A percentile compares a stretch with the other conserved stretches of the same genome.
These are phyloP conservation scores for Penicillium coffeae DNA, from an alignment of 495 filamentous ascomycete species.

Conservation along the genomic window DNA sequence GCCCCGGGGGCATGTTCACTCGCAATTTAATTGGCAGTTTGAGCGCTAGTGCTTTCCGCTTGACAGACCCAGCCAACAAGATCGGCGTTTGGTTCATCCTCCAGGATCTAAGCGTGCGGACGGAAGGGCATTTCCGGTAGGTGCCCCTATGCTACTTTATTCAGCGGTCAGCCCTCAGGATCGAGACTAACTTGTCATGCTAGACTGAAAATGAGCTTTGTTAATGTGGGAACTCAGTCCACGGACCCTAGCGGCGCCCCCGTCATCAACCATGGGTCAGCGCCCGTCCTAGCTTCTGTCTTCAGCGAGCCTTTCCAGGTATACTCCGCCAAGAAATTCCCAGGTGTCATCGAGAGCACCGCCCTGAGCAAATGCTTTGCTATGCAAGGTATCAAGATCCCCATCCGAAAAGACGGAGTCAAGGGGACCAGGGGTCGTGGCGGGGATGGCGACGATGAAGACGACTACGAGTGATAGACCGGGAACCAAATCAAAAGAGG, in stretches of 20 bases:
- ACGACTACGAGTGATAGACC: slow-evolving; percentile 20
- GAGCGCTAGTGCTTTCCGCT: slow-evolving; percentile 81
- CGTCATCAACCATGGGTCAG: slow-evolving; percentile 70
- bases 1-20: slow-evolving; percentile 87
- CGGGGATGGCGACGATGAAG: slow-evolving; percentile 59
- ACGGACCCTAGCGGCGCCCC: slow-evolving; percentile 30
- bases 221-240: slow-evolving; percentile 65
- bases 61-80: slow-evolving; percentile 77
- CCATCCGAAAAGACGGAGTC: slow-evolving; percentile 81
- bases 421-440: slow-evolving; percentile 56
- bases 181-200: not conserved
- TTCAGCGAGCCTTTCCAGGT: slow-evolving; percentile 93
- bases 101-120: slow-evolving; percentile 91
- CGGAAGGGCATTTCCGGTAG: slow-evolving; percentile 87
- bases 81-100: slow-evolving; percentile 96
- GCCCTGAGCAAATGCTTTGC: slow-evolving; percentile 92
- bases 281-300: slow-evolving; percentile 79
- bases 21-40: slow-evolving; percentile 93
- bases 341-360: slow-evolving; percentile 93
- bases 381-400: slow-evolving; percentile 93
- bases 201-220: slow-evolving; percentile 74
- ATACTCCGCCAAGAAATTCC: slow-evolving; percentile 96
- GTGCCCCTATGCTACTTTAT: too few relatives aligned
- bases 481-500: too few relatives aligned
- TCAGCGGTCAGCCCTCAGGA: too few relatives aligned